A percentile compares a stretch with the other conserved stretches of the same genome.
Conservation (phyloP, 164 flowering plant species). For the Umbilicus rupestris region DNA sequence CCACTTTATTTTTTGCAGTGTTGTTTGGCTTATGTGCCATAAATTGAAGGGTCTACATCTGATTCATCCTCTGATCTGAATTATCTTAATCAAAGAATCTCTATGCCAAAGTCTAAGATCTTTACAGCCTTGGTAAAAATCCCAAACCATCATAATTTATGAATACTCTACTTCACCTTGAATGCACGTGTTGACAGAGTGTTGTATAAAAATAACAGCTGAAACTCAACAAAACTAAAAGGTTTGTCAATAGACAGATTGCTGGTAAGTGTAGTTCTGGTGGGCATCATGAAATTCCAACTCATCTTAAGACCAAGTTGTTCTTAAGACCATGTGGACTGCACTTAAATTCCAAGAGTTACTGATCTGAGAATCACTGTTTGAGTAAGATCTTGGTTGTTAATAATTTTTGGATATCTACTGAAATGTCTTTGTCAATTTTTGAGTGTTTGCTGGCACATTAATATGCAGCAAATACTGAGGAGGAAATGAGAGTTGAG, state of each 20-base stretch:
- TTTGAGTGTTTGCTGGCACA: conserved; percentile 2
- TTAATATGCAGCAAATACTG: conserved; percentile 2
- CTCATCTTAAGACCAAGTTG: neutral
- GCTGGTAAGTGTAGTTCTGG: no score
- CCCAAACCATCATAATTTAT: neutral
- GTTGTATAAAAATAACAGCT: neutral
- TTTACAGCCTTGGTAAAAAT: neutral
- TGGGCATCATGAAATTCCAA: neutral
- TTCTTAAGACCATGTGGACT: neutral
- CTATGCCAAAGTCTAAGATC: neutral
- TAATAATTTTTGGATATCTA: neutral
- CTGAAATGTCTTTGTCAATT: neutral
- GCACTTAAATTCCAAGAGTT: no score
- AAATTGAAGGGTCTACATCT: neutral
- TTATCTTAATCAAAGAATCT: neutral
- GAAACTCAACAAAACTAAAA: no score
- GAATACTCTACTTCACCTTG: neutral
- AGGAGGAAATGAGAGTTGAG: conserved; percentile 7
- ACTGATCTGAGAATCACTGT: conserved; percentile 5
- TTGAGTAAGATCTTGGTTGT: neutral
- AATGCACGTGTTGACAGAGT: neutral
- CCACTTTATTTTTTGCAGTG: neutral
- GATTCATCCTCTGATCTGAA: neutral
- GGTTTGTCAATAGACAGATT: no score
- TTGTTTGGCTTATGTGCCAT: neutral